phyloP scores from a whole-genome alignment of 2,329 filamentous ascomycete genomes.

The Drechslerella dactyloides region DNA sequence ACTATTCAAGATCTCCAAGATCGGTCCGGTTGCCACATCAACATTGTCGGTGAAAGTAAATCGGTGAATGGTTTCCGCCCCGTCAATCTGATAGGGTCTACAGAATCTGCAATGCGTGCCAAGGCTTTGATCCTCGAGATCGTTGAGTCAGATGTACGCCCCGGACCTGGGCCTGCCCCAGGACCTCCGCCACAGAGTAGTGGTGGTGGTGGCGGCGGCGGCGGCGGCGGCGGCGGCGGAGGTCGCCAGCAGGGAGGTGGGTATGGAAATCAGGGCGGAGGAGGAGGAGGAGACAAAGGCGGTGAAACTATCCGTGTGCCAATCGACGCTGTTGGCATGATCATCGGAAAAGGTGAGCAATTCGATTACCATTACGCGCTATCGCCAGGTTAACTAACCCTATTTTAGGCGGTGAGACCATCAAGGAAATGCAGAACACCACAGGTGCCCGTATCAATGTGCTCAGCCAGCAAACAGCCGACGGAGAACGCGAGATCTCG shows the following conservation, averaged over 20 bases:
- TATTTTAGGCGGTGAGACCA: constrained; percentile 76
- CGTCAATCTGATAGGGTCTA: constrained; percentile 85
- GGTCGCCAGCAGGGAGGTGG: constrained; percentile 56
- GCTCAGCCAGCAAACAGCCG: constrained; percentile 76
- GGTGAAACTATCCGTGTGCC: constrained; percentile 85
- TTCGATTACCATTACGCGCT: constrained; percentile 1
- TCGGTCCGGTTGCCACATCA: constrained; percentile 90
- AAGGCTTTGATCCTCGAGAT: constrained; percentile 92
- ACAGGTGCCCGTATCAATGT: constrained; percentile 96
- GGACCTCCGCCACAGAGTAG: constrained; percentile 58
- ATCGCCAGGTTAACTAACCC: constrained; percentile 26
- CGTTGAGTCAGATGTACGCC: constrained; percentile 83
- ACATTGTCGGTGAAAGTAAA: constrained; percentile 92
- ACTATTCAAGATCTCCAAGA: constrained; percentile 93
- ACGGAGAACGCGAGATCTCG: constrained; percentile 84
- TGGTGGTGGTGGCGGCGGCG: constrained; percentile 55
- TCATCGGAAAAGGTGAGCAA: constrained; percentile 77
- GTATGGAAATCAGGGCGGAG: constrained; percentile 55
- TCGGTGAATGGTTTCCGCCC: constrained; percentile 87
- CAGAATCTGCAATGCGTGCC: constrained; percentile 74
- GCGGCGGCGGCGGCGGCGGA: constrained; percentile 59
- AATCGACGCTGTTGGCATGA: constrained; percentile 92
- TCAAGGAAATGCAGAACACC: constrained; percentile 86
- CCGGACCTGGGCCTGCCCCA: constrained; percentile 56
- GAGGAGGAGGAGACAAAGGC: constrained; percentile 69